These are phyloP conservation scores for Cordyceps javanica DNA, from an alignment of 2,329 filamentous ascomycete genomes.

Conservation along the genomic window DNA sequence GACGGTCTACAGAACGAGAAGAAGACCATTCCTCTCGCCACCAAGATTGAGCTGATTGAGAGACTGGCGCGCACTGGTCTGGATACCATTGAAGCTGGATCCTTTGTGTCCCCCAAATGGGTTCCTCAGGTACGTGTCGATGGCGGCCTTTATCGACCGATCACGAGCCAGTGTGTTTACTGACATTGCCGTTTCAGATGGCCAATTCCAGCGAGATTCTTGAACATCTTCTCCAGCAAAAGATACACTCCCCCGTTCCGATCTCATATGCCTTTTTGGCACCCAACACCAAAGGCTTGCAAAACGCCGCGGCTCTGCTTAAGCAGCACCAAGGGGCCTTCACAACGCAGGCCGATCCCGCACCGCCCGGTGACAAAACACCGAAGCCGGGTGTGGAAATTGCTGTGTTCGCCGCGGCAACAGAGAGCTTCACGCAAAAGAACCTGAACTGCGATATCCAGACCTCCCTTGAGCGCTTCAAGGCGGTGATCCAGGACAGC, in stretches of 20 bases:
- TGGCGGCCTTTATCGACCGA: not conserved
- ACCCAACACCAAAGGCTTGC: slow-evolving; percentile 68
- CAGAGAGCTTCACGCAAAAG: slow-evolving; percentile 71
- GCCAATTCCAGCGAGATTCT: slow-evolving; percentile 71
- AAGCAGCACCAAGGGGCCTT: slow-evolving; percentile 43
- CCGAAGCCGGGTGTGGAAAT: slow-evolving; percentile 55
- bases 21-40: slow-evolving; percentile 59
- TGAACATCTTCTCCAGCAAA: slow-evolving; percentile 55
- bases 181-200: slow-evolving; percentile 49
- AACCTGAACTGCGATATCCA: slow-evolving; percentile 79
- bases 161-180: not conserved
- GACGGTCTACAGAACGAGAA: slow-evolving; percentile 88
- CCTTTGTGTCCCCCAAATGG: slow-evolving; percentile 79
- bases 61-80: slow-evolving; percentile 63
- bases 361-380: slow-evolving; percentile 30
- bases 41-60: slow-evolving; percentile 71
- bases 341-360: slow-evolving; percentile 44
- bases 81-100: slow-evolving; percentile 70
- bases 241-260: slow-evolving; percentile 45
- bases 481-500: slow-evolving; percentile 61
- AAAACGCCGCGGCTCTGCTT: slow-evolving; percentile 53
- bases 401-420: slow-evolving; percentile 76
- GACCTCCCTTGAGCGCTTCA: slow-evolving; percentile 65
- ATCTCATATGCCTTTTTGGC: slow-evolving; percentile 76
- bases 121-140: slow-evolving; percentile 63